Evolutionary conservation across 148 eudicot species (phyloP).

Genomic region (Limonium bicolor): DNA sequence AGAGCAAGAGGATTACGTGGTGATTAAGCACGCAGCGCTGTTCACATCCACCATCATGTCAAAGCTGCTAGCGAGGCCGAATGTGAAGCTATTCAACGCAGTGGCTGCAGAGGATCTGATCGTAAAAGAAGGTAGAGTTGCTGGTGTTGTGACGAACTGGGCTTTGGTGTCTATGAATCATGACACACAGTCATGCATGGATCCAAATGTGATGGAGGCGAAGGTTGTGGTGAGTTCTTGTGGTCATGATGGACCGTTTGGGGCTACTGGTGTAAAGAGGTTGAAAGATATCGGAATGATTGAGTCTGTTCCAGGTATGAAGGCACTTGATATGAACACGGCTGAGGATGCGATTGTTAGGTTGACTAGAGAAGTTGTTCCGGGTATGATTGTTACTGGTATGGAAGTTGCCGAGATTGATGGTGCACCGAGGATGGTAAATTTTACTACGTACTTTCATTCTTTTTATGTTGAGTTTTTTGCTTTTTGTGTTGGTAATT

Average conservation of each 20-base stretch:
- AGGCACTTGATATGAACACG: slow-evolving; percentile 84
- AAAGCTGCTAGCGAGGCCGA: slow-evolving; percentile 60
- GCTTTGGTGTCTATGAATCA: slow-evolving; percentile 92
- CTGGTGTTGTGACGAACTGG: slow-evolving; percentile 93
- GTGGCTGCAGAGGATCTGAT: slow-evolving; percentile 89
- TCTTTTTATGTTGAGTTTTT: too few relatives aligned
- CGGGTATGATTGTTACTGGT: slow-evolving; percentile 95
- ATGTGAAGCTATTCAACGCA: slow-evolving; percentile 89
- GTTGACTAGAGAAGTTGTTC: slow-evolving; percentile 78
- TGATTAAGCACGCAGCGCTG: slow-evolving; percentile 81
- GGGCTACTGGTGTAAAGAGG: slow-evolving; percentile 94
- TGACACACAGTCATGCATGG: slow-evolving; percentile 93
- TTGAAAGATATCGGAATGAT: slow-evolving; percentile 72
- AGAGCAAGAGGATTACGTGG: slow-evolving; percentile 76
- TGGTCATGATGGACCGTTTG: slow-evolving; percentile 94
- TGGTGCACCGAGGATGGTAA: slow-evolving; percentile 92
- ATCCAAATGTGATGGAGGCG: slow-evolving; percentile 94
- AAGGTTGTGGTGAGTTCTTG: slow-evolving; percentile 90
- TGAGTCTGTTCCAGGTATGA: slow-evolving; percentile 83
- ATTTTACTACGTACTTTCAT: too few relatives aligned
- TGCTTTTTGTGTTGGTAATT: too few relatives aligned
- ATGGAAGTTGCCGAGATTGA: slow-evolving; percentile 99
- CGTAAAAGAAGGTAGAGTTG: slow-evolving; percentile 58
- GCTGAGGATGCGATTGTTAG: slow-evolving; percentile 92
- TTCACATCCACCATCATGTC: slow-evolving; percentile 94